Evolutionary conservation across 2,329 filamentous ascomycete species (phyloP).

Genomic region (Aspergillus chevalieri): DNA sequence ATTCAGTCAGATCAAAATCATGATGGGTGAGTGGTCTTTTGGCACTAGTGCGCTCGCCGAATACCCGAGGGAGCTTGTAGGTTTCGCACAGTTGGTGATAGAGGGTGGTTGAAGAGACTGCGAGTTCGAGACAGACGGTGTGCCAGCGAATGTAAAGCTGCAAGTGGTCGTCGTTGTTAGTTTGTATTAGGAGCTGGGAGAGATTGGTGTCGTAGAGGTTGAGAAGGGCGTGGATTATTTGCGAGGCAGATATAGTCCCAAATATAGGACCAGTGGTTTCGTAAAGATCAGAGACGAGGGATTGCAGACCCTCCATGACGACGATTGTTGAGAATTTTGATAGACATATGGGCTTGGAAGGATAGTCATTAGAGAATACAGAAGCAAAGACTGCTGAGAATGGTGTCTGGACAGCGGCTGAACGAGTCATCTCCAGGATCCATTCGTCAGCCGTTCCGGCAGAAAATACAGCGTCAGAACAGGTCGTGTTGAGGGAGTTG

Average conservation of each 20-base stretch:
- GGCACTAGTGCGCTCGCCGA: constrained; percentile 1
- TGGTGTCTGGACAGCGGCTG: background rate
- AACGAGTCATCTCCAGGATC: constrained; percentile 6
- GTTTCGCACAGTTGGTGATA: constrained; percentile 7
- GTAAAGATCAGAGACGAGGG: constrained; percentile 8
- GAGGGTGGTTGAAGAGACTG: constrained; percentile 6
- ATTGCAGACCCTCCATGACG: constrained; percentile 10
- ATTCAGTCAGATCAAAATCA: constrained; percentile 5
- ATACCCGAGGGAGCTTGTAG: constrained; percentile 5
- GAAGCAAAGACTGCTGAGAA: constrained; percentile 4
- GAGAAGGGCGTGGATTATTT: constrained; percentile 7
- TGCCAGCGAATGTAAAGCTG: constrained; percentile 13
- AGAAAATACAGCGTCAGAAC: constrained; percentile 12
- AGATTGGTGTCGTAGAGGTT: constrained; percentile 8
- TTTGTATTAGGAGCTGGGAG: background rate
- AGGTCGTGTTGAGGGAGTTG: constrained; percentile 9
- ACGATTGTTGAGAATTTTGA: constrained; percentile 8
- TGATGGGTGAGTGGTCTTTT: constrained; percentile 2
- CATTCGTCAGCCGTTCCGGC: constrained; percentile 13
- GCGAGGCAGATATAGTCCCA: constrained; percentile 3
- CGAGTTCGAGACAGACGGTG: constrained; percentile 11
- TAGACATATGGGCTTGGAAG: constrained; percentile 1
- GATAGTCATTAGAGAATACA: constrained; percentile 1
- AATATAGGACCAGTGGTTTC: constrained; percentile 3
- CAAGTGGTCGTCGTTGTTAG: background rate